A percentile compares a stretch with the other conserved stretches of the same genome.
Conservation (phyloP, 1,284 basidiomycete species). For the Wallemia hederae region DNA sequence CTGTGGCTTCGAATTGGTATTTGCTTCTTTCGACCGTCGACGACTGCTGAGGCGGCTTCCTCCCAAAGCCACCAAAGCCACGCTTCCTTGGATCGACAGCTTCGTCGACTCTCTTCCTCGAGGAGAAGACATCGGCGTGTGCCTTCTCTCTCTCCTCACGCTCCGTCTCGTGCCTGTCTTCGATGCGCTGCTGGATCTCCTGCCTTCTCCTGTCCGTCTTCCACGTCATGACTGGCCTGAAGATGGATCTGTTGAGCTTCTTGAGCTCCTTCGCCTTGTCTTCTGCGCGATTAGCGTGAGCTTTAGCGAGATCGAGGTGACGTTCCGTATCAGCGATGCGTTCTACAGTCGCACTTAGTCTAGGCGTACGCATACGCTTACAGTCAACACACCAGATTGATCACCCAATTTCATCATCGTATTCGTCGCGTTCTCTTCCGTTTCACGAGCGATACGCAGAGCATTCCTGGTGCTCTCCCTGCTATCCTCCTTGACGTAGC, state of each 20-base stretch:
- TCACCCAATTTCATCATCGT: slow-evolving; percentile 68
- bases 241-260: slow-evolving; percentile 78
- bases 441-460: slow-evolving; percentile 66
- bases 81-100: slow-evolving; percentile 31
- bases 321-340: slow-evolving; percentile 76
- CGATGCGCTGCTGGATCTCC: slow-evolving; percentile 64
- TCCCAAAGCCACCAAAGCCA: slow-evolving; percentile 10
- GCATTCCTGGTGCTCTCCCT: slow-evolving; percentile 76
- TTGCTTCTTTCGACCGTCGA: slow-evolving; percentile 25
- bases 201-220: slow-evolving; percentile 76
- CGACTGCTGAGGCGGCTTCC: slow-evolving; percentile 30
- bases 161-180: slow-evolving; percentile 67
- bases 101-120: slow-evolving; percentile 53
- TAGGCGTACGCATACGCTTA: neutral
- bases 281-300: slow-evolving; percentile 58
- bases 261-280: slow-evolving; percentile 87
- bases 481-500: slow-evolving; percentile 73
- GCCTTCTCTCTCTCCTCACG: slow-evolving; percentile 54
- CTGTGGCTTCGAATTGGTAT: slow-evolving; percentile 83
- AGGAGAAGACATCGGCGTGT: slow-evolving; percentile 55
- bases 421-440: slow-evolving; percentile 75
- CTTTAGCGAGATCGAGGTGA: slow-evolving; percentile 77
- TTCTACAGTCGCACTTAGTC: slow-evolving; percentile 11
- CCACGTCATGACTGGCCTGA: slow-evolving; percentile 63
- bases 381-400: slow-evolving; percentile 46